These are phyloP conservation scores for Ramularia endophylla DNA, from an alignment of 2,329 filamentous ascomycete species.

Conservation along the genomic window DNA sequence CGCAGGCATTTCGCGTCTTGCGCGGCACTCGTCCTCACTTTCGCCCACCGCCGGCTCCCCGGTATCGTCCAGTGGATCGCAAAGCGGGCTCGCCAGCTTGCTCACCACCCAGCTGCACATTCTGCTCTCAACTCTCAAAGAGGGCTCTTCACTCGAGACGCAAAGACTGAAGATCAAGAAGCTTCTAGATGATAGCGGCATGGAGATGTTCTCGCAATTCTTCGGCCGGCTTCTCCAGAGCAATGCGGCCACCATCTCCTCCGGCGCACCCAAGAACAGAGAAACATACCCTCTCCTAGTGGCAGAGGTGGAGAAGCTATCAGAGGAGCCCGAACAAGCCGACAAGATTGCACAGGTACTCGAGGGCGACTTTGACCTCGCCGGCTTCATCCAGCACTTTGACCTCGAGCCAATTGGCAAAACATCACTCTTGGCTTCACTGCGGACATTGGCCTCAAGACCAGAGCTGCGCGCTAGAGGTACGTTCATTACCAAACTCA, in stretches of 20 bases:
- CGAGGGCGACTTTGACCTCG: conserved; percentile 94
- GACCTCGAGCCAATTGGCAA: conserved; percentile 84
- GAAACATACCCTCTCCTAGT: conserved; percentile 77
- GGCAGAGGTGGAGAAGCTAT: conserved; percentile 80
- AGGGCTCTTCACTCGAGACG: conserved; percentile 88
- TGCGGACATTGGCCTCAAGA: conserved; percentile 68
- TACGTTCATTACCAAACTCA: conserved; percentile 32
- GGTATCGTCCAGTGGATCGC: conserved; percentile 43
- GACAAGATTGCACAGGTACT: conserved; percentile 90
- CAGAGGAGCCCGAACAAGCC: conserved; percentile 73
- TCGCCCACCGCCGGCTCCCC: conserved; percentile 50
- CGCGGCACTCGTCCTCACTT: conserved; percentile 55
- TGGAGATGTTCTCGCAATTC: conserved; percentile 97
- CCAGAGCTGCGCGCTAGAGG: conserved; percentile 85
- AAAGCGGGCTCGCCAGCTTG: conserved; percentile 69
- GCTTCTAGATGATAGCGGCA: conserved; percentile 96
- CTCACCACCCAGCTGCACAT: conserved; percentile 94
- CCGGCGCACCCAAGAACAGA: conserved; percentile 47
- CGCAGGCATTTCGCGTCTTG: conserved; percentile 51
- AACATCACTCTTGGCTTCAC: conserved; percentile 79
- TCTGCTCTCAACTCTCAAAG: conserved; percentile 87
- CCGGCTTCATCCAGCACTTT: conserved; percentile 93
- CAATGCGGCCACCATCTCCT: conserved; percentile 89
- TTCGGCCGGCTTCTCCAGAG: conserved; percentile 86
- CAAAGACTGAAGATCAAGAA: conserved; percentile 89